Conservation (phyloP, 257 asterid species). For the Ilex aquifolium region DNA sequence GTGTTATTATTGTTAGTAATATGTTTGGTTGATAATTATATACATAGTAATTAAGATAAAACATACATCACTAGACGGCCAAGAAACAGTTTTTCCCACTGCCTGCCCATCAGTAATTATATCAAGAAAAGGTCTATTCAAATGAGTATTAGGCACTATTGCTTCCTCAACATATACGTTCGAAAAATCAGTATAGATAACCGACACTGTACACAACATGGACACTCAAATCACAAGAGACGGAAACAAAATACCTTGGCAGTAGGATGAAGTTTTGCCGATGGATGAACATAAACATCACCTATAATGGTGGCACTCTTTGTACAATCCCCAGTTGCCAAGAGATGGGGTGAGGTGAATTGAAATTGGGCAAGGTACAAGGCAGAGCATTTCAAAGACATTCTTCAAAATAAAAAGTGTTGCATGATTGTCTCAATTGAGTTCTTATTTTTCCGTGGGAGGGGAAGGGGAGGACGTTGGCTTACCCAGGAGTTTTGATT, state of each 20-base stretch:
- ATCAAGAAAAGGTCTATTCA: no score
- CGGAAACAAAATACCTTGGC: constrained; percentile 50
- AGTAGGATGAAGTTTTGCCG: constrained; percentile 80
- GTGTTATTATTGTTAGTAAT: no score
- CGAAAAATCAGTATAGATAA: background rate
- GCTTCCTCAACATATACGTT: no score
- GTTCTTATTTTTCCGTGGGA: background rate
- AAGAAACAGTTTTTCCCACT: no score
- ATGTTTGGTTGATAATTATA: no score
- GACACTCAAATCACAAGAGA: background rate
- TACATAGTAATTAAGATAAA: no score
- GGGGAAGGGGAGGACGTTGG: constrained; percentile 12
- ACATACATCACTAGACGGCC: no score
- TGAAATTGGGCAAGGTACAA: constrained; percentile 72
- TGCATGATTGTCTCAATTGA: background rate
- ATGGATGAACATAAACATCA: constrained; percentile 74
- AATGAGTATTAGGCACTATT: no score
- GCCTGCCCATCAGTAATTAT: no score
- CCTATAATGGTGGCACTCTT: constrained; percentile 52
- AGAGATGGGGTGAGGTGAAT: constrained; percentile 56
- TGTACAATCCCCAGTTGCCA: constrained; percentile 75
- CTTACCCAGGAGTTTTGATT: constrained; percentile 86
- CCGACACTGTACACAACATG: background rate
- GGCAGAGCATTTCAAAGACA: constrained; percentile 75
- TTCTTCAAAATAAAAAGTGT: constrained; percentile 32